Evolutionary conservation across 805 yeast genomes (phyloP), one percentile per base, ranked within the genome.

Genomic region (Spathaspora sp.): DNA sequence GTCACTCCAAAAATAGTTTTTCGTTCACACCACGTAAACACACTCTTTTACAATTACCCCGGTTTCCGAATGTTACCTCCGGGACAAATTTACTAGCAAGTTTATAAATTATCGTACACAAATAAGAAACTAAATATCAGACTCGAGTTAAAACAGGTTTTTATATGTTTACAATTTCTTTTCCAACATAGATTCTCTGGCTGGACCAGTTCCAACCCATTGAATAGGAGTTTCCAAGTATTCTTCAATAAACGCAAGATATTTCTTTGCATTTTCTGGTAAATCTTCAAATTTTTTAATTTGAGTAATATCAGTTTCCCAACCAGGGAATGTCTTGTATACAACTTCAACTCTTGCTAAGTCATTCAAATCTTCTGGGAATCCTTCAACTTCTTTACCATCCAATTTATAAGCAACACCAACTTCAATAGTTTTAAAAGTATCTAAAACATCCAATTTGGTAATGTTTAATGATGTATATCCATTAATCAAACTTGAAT

Each of bases 181-280:
- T 60, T 82, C 83, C 61, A 91, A 79, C 97, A 91, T 92, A 38
- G 92, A 84, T 52, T 87, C 96, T 76, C 98, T 88, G 49, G 90
- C 96, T 57, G 99, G 97, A 56, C 99, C 99, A 52, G 96, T 94
- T 67, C 99, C 99, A 55, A 94, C 94, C 97, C 97, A 94, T 69
- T 87, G 87, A 57, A 94, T 80, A 51, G 96, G 96, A 52, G 89
- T 93, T 47, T 80, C 78, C 55, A 92, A 77, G 64, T 79, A 92
- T 57, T 90, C 86, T 73, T 91, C 98, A 64, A 94, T 93, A 69
- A 72, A 94, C 59, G 80, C 77, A 71, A 94, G 78, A 73, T 94
- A 94, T 58, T 80, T 81, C 76, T 88, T 82, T 46, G 98, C 97
- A 60, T 89, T 86, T 66, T 78, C 85, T 46, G 99, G 99, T 65